Percentiles rank a stretch among this genome's conserved stretches.
Conservation (phyloP, 1,284 basidiomycete species). For the Papiliotrema flavescens region DNA sequence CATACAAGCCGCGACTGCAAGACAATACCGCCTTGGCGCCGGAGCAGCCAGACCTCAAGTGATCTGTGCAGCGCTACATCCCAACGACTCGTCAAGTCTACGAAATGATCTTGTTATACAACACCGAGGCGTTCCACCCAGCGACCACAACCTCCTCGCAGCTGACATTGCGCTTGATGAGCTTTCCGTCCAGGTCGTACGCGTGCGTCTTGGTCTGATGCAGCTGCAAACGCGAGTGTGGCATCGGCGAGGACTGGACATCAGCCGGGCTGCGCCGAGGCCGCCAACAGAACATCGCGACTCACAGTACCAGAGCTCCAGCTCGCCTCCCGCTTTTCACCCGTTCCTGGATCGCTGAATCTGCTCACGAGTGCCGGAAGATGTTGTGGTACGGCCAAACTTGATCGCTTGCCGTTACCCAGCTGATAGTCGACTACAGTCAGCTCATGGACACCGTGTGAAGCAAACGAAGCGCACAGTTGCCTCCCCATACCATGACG, state of each 20-base stretch:
- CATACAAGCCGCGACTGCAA: too few relatives aligned
- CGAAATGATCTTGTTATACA: slow-evolving; percentile 68
- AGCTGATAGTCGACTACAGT: slow-evolving; percentile 64
- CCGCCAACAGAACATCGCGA: background rate
- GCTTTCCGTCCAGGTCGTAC: slow-evolving; percentile 61
- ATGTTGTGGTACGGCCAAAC: slow-evolving; percentile 64
- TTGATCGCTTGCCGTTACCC: slow-evolving; percentile 77
- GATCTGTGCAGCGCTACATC: too few relatives aligned
- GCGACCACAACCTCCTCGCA: slow-evolving; percentile 66
- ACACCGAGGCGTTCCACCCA: slow-evolving; percentile 57
- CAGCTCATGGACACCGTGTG: too few relatives aligned
- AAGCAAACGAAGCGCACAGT: slow-evolving; percentile 27
- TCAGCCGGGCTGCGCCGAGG: background rate
- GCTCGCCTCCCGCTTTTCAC: slow-evolving; percentile 11
- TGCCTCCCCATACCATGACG: slow-evolving; percentile 55
- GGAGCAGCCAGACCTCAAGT: too few relatives aligned
- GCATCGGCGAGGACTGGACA: slow-evolving; percentile 43
- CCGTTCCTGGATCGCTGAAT: slow-evolving; percentile 17
- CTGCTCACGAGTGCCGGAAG: slow-evolving; percentile 54
- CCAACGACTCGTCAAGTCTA: background rate
- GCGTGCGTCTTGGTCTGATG: slow-evolving; percentile 51
- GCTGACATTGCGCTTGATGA: slow-evolving; percentile 62
- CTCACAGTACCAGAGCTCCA: slow-evolving; percentile 32
- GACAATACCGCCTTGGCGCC: too few relatives aligned
- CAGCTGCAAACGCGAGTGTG: slow-evolving; percentile 50